phyloP scores from a whole-genome alignment of 2,329 filamentous ascomycete genomes.

The Penicillium sp. region DNA sequence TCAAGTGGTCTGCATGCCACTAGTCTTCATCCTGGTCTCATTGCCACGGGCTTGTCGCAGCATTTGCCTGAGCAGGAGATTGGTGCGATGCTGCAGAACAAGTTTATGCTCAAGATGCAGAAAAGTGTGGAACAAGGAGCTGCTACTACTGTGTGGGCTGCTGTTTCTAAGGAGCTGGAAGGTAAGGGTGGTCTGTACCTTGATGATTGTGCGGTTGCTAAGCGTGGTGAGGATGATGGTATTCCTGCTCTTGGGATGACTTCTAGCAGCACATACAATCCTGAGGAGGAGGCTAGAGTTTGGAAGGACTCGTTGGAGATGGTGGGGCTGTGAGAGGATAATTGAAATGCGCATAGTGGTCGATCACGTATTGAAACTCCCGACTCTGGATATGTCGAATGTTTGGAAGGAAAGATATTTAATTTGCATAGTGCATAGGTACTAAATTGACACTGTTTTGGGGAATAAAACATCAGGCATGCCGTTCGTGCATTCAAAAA shows the following conservation, averaged over 20 bases:
- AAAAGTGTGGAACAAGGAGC: conserved; percentile 41
- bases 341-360: background rate
- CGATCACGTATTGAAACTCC: background rate
- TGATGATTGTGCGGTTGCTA: conserved; percentile 27
- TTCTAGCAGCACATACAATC: conserved; percentile 27
- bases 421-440: background rate
- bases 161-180: conserved; percentile 32
- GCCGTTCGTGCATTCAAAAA: background rate
- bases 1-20: conserved; percentile 45
- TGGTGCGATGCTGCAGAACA: conserved; percentile 6
- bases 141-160: conserved; percentile 42
- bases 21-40: conserved; percentile 48
- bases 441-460: background rate
- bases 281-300: conserved; percentile 29
- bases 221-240: conserved; percentile 11
- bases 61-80: conserved; percentile 7
- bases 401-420: background rate
- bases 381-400: background rate
- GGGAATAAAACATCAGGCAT: background rate
- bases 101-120: conserved; percentile 16
- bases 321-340: conserved; percentile 17
- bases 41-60: conserved; percentile 5
- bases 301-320: conserved; percentile 32
- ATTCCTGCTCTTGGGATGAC: conserved; percentile 10
- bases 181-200: conserved; percentile 33